Conservation (phyloP, 129 eudicot species). For the Escallonia herrerae region DNA sequence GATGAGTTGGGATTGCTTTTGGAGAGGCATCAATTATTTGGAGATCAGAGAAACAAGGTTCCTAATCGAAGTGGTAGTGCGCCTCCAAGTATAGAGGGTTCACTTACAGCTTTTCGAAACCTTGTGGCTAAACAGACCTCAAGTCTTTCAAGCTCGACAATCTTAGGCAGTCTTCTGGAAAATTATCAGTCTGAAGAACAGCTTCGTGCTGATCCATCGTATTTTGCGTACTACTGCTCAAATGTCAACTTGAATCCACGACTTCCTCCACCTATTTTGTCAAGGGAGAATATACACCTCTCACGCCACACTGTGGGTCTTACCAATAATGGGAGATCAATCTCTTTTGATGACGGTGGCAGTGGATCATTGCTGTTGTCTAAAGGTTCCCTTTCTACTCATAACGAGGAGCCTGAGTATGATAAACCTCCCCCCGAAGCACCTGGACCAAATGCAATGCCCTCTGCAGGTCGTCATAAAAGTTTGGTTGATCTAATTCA, state of each 20-base stretch:
- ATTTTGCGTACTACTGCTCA: slow-evolving; percentile 12
- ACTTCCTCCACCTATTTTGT: slow-evolving; percentile 24
- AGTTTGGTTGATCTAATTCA: slow-evolving; percentile 26
- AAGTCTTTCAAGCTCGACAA: slow-evolving; percentile 8
- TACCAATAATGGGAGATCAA: slow-evolving; percentile 16
- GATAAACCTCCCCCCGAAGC: slow-evolving; percentile 12
- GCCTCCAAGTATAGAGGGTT: slow-evolving; percentile 48
- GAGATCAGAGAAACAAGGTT: slow-evolving; percentile 15
- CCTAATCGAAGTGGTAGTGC: slow-evolving; percentile 53
- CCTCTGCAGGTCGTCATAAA: slow-evolving; percentile 18
- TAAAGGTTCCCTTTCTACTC: slow-evolving; percentile 29
- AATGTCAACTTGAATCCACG: slow-evolving; percentile 26
- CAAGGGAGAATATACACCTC: slow-evolving; percentile 22
- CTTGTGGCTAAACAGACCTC: slow-evolving; percentile 12
- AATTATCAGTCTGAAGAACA: slow-evolving; percentile 22
- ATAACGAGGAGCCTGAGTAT: slow-evolving; percentile 40
- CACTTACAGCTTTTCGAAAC: slow-evolving; percentile 25
- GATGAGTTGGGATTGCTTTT: slow-evolving; percentile 28
- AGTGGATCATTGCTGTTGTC: slow-evolving; percentile 10
- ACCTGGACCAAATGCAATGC: slow-evolving; percentile 6
- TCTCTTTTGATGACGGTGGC: slow-evolving; percentile 14
- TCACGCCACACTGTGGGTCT: slow-evolving; percentile 3
- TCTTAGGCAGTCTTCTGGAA: neutral
- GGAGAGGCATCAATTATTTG: slow-evolving; percentile 20
- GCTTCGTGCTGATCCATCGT: slow-evolving; percentile 20